Conservation (phyloP, 73 alveolate species). For the Paramecium pentaurelia region DNA sequence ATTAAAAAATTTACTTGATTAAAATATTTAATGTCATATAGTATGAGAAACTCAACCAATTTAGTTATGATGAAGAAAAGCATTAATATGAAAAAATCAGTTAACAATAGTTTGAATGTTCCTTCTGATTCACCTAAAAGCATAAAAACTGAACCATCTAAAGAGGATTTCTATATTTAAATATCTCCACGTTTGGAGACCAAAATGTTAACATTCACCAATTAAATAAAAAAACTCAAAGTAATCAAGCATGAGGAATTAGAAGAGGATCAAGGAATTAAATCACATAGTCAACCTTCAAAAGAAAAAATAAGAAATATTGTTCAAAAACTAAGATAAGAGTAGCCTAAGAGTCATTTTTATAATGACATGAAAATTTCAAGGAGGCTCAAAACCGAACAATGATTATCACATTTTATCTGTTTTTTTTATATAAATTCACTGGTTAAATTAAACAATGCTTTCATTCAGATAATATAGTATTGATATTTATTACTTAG, state of each 20-base stretch:
- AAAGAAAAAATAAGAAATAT: neutral
- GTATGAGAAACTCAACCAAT: neutral
- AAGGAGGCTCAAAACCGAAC: neutral
- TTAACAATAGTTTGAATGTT: neutral
- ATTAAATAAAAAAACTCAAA: neutral
- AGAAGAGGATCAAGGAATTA: neutral
- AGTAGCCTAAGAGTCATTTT: neutral
- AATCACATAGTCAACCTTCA: neutral
- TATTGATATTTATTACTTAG: neutral
- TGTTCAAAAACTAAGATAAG: neutral
- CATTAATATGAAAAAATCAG: neutral
- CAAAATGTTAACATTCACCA: neutral
- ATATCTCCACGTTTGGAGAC: neutral
- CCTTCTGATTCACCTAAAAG: neutral
- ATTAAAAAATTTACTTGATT: neutral
- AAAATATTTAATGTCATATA: neutral
- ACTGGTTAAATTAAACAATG: neutral
- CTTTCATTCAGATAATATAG: neutral
- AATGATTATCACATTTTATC: neutral
- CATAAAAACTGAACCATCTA: neutral
- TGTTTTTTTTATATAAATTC: neutral
- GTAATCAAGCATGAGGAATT: neutral
- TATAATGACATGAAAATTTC: neutral
- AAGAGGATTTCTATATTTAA: neutral
- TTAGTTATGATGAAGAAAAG: neutral